Evolutionary conservation across 352 stramenopile species (phyloP), one percentile per base, ranked within the genome.

Genomic region (Globisporangium megalacanthum): DNA sequence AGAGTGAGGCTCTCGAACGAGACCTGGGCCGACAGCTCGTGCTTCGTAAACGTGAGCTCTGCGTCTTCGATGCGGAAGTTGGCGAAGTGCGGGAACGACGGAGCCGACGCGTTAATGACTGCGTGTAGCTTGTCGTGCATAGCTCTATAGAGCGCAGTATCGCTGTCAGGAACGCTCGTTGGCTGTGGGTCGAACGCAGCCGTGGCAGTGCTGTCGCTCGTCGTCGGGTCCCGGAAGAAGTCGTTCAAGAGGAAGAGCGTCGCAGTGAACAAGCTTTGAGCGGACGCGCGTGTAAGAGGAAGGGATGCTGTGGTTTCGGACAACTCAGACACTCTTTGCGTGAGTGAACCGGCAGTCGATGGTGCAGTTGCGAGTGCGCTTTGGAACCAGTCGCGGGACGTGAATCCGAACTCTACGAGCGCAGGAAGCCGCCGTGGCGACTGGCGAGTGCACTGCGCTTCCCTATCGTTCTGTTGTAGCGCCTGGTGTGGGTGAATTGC

Each of bases 401-500:
- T 55, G 49, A 88, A 89, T 0, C 70, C 81, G 37, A 81, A 91
- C 20, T 74, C 66, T 11, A 87, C 42, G 17, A 68, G 59, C 2
- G 69, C 67, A 14, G 72, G 68, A 2, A 89, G 59, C 15, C 65
- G 60, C 57, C 69, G 52, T 0, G 81, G 75, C 1, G 81, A 91
- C 3, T 64, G n/a, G 33, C 60, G 65, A 20, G 42, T 33, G 4
- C 57, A 63, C 31, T 44, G 20, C 19, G 19, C 4, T 0, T 19
- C 46, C 1, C n/a, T 35, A 10, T 5, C 15, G 44, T 22, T 53
- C n/a, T 8, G 41, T 22, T 63, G 39, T 10, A 31, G 33, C 14
- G 37, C 44, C 46, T 61, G 56, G 9, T 54, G 59, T 58, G 69
- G 68, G 50, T 50, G 54, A 53, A 84, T 65, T 0, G 66, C 57